phyloP scores from a whole-genome alignment of 2,329 filamentous ascomycete species.

The Colletotrichum karsti region DNA sequence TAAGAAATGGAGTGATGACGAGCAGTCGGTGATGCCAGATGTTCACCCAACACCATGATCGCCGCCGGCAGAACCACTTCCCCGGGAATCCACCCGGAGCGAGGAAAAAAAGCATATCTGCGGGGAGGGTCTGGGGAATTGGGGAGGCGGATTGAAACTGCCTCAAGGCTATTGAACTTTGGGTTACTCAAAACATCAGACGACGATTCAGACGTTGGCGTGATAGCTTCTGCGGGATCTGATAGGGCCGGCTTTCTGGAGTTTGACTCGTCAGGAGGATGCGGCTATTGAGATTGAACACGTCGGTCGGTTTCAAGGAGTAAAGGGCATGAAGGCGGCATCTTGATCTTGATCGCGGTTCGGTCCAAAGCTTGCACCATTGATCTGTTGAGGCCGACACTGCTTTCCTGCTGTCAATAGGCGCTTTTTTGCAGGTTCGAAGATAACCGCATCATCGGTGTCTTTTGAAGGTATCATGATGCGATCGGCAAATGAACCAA shows the following conservation, averaged over 20 bases:
- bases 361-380: no score
- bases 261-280: neutral
- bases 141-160: neutral
- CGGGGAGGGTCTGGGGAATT: neutral
- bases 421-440: no score
- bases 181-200: constrained; percentile 1
- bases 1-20: neutral
- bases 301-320: no score
- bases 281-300: neutral
- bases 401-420: no score
- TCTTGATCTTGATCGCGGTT: no score
- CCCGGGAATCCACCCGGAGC: constrained; percentile 14
- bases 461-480: no score
- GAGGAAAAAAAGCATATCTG: neutral
- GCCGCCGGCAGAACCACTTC: neutral
- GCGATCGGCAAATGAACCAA: neutral
- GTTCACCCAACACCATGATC: constrained; percentile 3
- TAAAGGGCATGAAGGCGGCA: no score
- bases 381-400: no score
- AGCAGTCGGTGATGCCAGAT: constrained; percentile 2
- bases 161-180: constrained; percentile 7
- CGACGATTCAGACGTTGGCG: neutral
- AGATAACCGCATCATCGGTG: no score
- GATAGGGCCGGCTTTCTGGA: neutral
- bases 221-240: neutral